A percentile compares a stretch with the other conserved stretches of the same genome.
Evolutionary conservation across 2,329 filamentous ascomycete species (phyloP).

Genomic region (Graphilbum sp.): DNA sequence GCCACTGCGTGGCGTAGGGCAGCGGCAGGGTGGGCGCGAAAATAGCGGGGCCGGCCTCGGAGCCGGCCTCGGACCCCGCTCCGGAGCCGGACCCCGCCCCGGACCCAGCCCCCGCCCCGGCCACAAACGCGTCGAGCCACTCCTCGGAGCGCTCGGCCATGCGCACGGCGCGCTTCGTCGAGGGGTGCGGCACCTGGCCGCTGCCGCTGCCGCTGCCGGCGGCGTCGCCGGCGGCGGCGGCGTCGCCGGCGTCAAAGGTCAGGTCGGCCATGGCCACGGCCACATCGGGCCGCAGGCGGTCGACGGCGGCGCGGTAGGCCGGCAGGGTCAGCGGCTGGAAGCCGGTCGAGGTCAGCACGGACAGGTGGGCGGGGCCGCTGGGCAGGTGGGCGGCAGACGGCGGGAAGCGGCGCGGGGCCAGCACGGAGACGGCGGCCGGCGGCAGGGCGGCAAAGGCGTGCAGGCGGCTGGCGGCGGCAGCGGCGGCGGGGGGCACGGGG

Average conservation of each 20-base stretch:
- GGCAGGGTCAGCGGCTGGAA: slow-evolving; percentile 55
- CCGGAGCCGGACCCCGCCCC: too few species aligned
- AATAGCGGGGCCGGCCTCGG: too few species aligned
- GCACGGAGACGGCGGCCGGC: slow-evolving; percentile 45
- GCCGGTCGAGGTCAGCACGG: slow-evolving; percentile 74
- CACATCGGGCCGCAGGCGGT: slow-evolving; percentile 61
- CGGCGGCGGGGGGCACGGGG: neutral
- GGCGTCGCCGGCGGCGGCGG: slow-evolving; percentile 12
- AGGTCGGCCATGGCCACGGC: slow-evolving; percentile 66
- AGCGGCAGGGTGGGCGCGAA: slow-evolving; percentile 61
- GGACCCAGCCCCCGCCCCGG: slow-evolving; percentile 9
- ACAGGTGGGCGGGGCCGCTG: slow-evolving; percentile 55
- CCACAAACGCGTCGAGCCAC: slow-evolving; percentile 55
- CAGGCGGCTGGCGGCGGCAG: slow-evolving; percentile 27
- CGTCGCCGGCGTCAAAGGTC: slow-evolving; percentile 15
- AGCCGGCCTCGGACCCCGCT: too few species aligned
- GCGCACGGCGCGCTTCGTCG: slow-evolving; percentile 57
- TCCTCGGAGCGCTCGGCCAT: slow-evolving; percentile 77
- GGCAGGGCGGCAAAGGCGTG: slow-evolving; percentile 64
- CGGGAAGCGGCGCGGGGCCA: slow-evolving; percentile 64
- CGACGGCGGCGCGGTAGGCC: slow-evolving; percentile 50
- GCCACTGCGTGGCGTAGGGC: slow-evolving; percentile 55
- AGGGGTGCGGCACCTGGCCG: slow-evolving; percentile 16
- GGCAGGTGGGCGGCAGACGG: slow-evolving; percentile 54
- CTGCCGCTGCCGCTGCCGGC: neutral